Conservation (phyloP, 768 basidiomycete genomes). For the Phylloporus arenicola region DNA sequence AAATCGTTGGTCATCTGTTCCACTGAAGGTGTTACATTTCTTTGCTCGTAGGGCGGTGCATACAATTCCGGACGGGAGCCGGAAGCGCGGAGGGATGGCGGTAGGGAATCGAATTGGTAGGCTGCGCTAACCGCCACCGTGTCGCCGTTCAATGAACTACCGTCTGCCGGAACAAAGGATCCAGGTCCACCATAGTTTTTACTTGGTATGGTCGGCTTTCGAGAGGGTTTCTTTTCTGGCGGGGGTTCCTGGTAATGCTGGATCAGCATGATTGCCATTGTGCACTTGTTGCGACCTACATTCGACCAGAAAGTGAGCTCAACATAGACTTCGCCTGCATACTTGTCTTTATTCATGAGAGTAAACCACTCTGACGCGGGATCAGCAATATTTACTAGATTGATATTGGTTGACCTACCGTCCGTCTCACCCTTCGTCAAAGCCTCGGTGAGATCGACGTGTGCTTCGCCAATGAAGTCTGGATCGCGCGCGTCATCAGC, state of each 20-base stretch:
- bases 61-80: slow-evolving; percentile 67
- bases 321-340: slow-evolving; percentile 91
- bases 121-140: slow-evolving; percentile 25
- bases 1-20: slow-evolving; percentile 62
- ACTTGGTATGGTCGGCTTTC: slow-evolving; percentile 45
- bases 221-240: slow-evolving; percentile 60
- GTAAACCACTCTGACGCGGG: slow-evolving; percentile 82
- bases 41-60: slow-evolving; percentile 65
- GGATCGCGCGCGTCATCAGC: slow-evolving; percentile 96
- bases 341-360: slow-evolving; percentile 84
- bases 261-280: slow-evolving; percentile 3
- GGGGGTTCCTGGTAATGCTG: slow-evolving; percentile 56
- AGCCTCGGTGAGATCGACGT: slow-evolving; percentile 84
- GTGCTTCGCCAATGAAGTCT: slow-evolving; percentile 88
- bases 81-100: slow-evolving; percentile 58
- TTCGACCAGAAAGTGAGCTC: slow-evolving; percentile 98
- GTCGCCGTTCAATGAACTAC: slow-evolving; percentile 22
- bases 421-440: slow-evolving; percentile 95
- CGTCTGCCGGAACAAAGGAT: slow-evolving; percentile 57
- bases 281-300: slow-evolving; percentile 39
- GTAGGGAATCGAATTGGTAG: slow-evolving; percentile 45
- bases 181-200: slow-evolving; percentile 78
- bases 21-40: slow-evolving; percentile 36
- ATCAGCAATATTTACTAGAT: slow-evolving; percentile 11
- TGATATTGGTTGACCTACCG: slow-evolving; percentile 49